A percentile compares a stretch with the other conserved stretches of the same genome.
Conservation (phyloP, 805 yeast genomes). For the Metschnikowia sp. region DNA sequence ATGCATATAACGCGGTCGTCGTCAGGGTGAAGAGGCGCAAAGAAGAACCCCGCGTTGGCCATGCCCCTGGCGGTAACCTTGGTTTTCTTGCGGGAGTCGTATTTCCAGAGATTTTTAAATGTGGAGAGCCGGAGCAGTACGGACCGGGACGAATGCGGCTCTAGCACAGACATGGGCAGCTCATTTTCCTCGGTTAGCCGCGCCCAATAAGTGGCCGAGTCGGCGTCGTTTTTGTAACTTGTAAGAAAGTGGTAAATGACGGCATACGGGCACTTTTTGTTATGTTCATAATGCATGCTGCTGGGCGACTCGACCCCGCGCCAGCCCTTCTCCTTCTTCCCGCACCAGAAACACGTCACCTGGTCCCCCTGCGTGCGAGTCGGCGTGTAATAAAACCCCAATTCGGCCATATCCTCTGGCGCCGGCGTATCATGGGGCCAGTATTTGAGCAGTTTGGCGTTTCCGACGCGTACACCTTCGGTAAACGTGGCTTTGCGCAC, state of each 20-base stretch:
- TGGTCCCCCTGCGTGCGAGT: slow-evolving; percentile 44
- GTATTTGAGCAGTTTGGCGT: slow-evolving; percentile 19
- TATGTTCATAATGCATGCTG: slow-evolving; percentile 18
- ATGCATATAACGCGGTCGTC: slow-evolving; percentile 35
- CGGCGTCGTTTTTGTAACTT: slow-evolving; percentile 1
- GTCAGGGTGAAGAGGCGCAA: slow-evolving; percentile 26
- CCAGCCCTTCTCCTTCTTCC: slow-evolving; percentile 28
- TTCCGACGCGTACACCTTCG: slow-evolving; percentile 19
- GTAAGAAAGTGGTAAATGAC: slow-evolving; percentile 8
- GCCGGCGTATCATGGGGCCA: slow-evolving; percentile 23
- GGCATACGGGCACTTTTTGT: slow-evolving; percentile 19
- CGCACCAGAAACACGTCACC: slow-evolving; percentile 58
- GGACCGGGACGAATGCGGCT: slow-evolving; percentile 14
- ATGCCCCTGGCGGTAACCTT: slow-evolving; percentile 17
- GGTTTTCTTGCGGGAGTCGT: slow-evolving; percentile 7
- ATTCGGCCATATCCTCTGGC: slow-evolving; percentile 43
- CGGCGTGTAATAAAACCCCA: slow-evolving; percentile 62
- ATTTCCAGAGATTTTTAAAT: slow-evolving; percentile 16
- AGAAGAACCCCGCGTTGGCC: slow-evolving; percentile 47
- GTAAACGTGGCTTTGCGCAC: slow-evolving; percentile 23
- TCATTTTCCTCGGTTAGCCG: slow-evolving; percentile 2
- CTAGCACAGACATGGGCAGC: slow-evolving; percentile 7
- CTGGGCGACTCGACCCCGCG: slow-evolving; percentile 17
- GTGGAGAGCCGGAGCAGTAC: slow-evolving; percentile 16
- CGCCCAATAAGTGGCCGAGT: slow-evolving; percentile 14